Evolutionary conservation across 805 yeast species (phyloP), one percentile per base, ranked within the genome.

Genomic region (Metschnikowia noctiluminum): DNA sequence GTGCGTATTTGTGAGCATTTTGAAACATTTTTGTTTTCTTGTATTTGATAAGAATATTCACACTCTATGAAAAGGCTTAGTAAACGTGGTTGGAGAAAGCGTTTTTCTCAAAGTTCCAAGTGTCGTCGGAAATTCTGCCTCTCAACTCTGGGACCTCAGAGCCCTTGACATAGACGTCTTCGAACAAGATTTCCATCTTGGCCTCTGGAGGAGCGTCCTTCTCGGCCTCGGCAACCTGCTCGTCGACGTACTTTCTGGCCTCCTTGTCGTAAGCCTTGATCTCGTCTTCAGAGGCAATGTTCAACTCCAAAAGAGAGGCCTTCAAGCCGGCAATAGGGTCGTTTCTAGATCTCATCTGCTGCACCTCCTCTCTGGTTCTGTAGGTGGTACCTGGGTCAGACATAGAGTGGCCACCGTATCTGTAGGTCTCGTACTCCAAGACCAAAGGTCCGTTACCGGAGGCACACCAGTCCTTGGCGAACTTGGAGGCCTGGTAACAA

Each of bases 331-430:
- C 91, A 71, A 94, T 89, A 62, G 98, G 97, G 73, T 94, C 99
- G 71, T 87, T 90, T 80, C 89, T 87, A 39, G 98, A 89, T 80
- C 99, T 88, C 97, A 94, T 91, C 79, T 92, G 92, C 78, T 91
- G 97, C 61, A 94, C 94, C 79, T 94, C 99, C 78, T 94, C 99
- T 80, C 99, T 91, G 68, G 99, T 94, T 84, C 99, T 87, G 85
- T 94, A 94, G 59, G 99, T 94, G 72, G 99, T 94, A 81, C 99
- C 99, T 65, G 99, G 99, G 77, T 94, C 99, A 61, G 98, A 92
- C 98, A 94, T 94, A 61, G 99, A 94, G 84, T 94, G 99, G 73
- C 99, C 99, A 79, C 98, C 98, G 72, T 94, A 94, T 81, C 99
- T 87, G 79, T 94, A 94, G 62, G 99, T 94, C 79, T 91, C 97